Conservation (phyloP, 2,329 filamentous ascomycete genomes). For the Paradendryphiella salina region DNA sequence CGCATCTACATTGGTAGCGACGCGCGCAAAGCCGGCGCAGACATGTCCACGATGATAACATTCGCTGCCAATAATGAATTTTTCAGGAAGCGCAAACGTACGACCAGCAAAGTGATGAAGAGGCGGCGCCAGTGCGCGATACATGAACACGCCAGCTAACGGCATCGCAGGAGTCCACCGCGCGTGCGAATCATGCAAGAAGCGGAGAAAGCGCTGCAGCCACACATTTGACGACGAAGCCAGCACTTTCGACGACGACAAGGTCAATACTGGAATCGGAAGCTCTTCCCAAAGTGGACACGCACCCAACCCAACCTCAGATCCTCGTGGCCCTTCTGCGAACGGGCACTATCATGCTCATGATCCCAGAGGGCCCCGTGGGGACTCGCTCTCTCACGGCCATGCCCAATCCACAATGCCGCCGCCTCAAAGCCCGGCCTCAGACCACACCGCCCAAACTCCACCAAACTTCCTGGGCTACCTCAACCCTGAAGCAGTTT, state of each 20-base stretch:
- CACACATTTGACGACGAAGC: slow-evolving; percentile 48
- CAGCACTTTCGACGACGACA: slow-evolving; percentile 4
- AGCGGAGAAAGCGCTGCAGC: slow-evolving; percentile 49
- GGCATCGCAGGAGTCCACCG: slow-evolving; percentile 43
- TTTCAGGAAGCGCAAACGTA: slow-evolving; percentile 51
- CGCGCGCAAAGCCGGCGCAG: slow-evolving; percentile 13
- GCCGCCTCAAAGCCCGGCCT: slow-evolving; percentile 38
- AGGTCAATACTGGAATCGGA: slow-evolving; percentile 35
- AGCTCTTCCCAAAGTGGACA: slow-evolving; percentile 46
- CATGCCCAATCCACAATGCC: slow-evolving; percentile 37
- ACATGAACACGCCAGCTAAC: slow-evolving; percentile 30
- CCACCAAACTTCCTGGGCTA: slow-evolving; percentile 53
- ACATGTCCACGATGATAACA: slow-evolving; percentile 50
- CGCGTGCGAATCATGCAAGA: slow-evolving; percentile 52
- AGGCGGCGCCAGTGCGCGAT: slow-evolving; percentile 21
- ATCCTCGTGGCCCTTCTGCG: slow-evolving; percentile 28
- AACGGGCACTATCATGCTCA: slow-evolving; percentile 31
- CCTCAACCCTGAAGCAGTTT: slow-evolving; percentile 53
- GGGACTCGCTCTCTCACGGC: slow-evolving; percentile 29
- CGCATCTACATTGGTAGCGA: slow-evolving; percentile 4
- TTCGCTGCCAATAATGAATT: slow-evolving; percentile 52
- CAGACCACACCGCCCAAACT: slow-evolving; percentile 38
- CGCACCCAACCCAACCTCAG: slow-evolving; percentile 37
- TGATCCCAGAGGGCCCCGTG: slow-evolving; percentile 32
- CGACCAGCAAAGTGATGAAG: slow-evolving; percentile 13